Evolutionary conservation across 2,329 filamentous ascomycete genomes (phyloP).

Genomic region (Verticillium albo-atrum): DNA sequence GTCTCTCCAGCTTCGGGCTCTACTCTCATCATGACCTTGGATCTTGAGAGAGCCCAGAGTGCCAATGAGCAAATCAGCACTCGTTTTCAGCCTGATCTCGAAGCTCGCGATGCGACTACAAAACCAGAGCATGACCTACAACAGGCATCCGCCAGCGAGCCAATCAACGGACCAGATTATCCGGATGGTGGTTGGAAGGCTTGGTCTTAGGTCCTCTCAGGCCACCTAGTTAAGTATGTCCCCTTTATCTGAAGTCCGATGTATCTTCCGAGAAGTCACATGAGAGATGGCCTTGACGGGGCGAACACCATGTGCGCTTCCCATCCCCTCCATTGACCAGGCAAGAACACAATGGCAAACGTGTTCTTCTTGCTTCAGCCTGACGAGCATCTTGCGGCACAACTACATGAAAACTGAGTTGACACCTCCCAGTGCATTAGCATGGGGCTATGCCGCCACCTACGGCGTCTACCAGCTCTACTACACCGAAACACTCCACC

Average conservation of each 20-base stretch:
- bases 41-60: no score
- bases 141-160: not conserved
- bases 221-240: not conserved
- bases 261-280: no score
- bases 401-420: not conserved
- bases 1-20: no score
- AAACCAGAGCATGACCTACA: not conserved
- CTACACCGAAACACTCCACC: conserved; percentile 29
- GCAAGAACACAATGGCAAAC: not conserved
- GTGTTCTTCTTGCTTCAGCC: not conserved
- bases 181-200: not conserved
- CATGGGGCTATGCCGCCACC: conserved; percentile 45
- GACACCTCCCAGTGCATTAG: conserved; percentile 18
- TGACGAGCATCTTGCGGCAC: not conserved
- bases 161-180: not conserved
- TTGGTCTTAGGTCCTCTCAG: not conserved
- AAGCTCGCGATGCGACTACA: no score
- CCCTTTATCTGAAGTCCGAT: not conserved
- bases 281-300: no score
- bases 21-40: no score
- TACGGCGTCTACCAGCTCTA: conserved; percentile 53
- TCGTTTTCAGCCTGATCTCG: no score
- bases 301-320: no score
- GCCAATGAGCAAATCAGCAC: no score
- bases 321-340: no score